Evolutionary conservation across 2,329 filamentous ascomycete species (phyloP), one percentile per base, ranked within the genome.

Genomic region (Claviceps pusilla): DNA sequence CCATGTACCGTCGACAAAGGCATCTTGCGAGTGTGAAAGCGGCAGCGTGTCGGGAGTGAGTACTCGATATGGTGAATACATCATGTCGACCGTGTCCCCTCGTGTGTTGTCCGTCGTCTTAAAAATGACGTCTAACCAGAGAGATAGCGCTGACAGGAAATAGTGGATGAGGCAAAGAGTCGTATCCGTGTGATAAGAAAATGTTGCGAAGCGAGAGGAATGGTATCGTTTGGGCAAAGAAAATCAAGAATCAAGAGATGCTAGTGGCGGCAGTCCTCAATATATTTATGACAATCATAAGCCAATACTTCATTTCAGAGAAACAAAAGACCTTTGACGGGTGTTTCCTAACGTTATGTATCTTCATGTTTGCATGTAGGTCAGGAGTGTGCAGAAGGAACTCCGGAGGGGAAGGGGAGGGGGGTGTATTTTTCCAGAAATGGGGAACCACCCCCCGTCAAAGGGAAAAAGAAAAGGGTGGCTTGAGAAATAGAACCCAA

Each of bases 1-100:
- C 24, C 24, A 24, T 24, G 76, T 65, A 56, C 78, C 76, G 60
- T 80, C 75, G 54, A 77, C 60, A 51, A 77, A 69, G 51, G 68
- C 66, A 56, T 76, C 73, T 53, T 65, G 62, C 24, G 58, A 37
- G 55, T 63, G 61, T 46, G 62, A 57, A 12, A 59, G 37, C 3
- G 65, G 65, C 11, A 67, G 58, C 14, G 57, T 57, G 37, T 61
- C 62, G 31, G 63, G 59, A 48, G 60, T 58, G 47, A 62, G 61
- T 48, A 57, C 58, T 51, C 61, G 60, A 48, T 59, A 65, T 24
- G 61, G 54, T 55, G 62, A 52, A 55, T 66, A 63, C 65, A 70
- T 68, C 66, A 67, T 58, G 52, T 47, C 47, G 43, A 24, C 28
- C 19, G 24, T 50, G 16, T 50, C 9, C 2, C 48, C 48, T 14